Conservation (phyloP, 106 monocot genomes). For the Cymbidium sinense region DNA sequence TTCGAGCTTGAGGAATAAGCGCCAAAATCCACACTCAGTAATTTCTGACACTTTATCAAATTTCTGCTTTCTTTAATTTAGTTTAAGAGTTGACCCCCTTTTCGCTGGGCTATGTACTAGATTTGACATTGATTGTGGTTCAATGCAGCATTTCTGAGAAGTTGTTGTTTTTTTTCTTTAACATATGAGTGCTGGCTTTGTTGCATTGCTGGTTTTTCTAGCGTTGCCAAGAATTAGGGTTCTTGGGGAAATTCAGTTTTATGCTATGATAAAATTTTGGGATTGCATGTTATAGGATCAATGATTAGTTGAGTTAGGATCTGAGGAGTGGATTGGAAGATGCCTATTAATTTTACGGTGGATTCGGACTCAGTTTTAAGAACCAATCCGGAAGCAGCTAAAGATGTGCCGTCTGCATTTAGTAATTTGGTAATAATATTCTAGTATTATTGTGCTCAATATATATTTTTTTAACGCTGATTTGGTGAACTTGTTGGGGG, state of each 20-base stretch:
- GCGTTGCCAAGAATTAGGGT: neutral
- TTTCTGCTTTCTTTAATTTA: neutral
- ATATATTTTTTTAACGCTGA: neutral
- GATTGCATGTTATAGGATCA: neutral
- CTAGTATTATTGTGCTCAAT: neutral
- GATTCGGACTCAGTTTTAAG: neutral
- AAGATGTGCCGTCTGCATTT: neutral
- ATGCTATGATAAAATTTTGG: neutral
- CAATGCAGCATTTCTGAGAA: neutral
- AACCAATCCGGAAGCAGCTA: neutral
- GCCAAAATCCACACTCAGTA: conserved; percentile 11
- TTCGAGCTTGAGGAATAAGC: conserved; percentile 14
- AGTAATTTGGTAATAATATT: neutral
- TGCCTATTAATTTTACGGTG: neutral
- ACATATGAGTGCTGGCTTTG: neutral
- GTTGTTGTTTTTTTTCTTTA: neutral
- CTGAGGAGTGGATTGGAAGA: neutral
- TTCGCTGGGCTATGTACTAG: neutral
- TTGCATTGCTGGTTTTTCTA: neutral
- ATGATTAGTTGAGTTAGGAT: neutral
- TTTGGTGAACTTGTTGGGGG: too few relatives aligned
- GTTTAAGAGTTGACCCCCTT: neutral
- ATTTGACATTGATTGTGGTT: neutral
- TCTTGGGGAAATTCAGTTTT: neutral
- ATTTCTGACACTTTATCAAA: neutral